Evolutionary conservation across 2,329 filamentous ascomycete genomes (phyloP).

Genomic region (Paecilomyces formosus): DNA sequence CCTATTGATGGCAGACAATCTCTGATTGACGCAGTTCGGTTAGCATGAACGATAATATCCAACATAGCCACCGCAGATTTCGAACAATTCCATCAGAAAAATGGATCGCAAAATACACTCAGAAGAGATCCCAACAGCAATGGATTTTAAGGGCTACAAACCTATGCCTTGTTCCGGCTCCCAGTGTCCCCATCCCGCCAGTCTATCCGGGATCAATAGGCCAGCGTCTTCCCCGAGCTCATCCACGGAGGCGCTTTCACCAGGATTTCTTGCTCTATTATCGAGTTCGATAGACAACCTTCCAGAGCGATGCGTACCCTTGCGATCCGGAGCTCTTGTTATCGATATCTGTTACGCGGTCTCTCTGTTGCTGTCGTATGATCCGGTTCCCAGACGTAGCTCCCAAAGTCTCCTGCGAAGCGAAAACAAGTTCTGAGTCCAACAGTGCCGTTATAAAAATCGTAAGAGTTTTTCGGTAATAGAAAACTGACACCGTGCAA

Average conservation of each 20-base stretch:
- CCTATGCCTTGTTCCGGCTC: constrained; percentile 30
- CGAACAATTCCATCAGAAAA: not conserved
- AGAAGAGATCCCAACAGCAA: not conserved
- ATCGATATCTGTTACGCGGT: not conserved
- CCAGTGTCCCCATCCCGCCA: constrained; percentile 33
- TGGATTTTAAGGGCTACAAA: constrained; percentile 12
- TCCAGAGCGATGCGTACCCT: not conserved
- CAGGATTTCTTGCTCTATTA: not conserved
- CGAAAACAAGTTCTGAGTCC: not conserved
- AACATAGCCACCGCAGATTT: not conserved
- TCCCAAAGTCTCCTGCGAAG: not conserved
- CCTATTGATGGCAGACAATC: constrained; percentile 38
- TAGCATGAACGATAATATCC: constrained; percentile 10
- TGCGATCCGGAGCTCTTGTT: not conserved
- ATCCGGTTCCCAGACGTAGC: not conserved
- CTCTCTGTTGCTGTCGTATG: not conserved
- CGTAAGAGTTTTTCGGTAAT: not conserved
- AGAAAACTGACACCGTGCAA: not conserved
- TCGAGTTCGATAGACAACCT: not conserved
- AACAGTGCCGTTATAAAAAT: not conserved
- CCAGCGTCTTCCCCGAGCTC: constrained; percentile 3
- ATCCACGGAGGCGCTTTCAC: constrained; percentile 8
- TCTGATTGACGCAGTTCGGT: constrained; percentile 19
- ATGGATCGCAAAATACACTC: not conserved
- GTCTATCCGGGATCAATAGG: constrained; percentile 1